phyloP scores from a whole-genome alignment of 768 basidiomycete species.

The Chlorophyllum brunneum region DNA sequence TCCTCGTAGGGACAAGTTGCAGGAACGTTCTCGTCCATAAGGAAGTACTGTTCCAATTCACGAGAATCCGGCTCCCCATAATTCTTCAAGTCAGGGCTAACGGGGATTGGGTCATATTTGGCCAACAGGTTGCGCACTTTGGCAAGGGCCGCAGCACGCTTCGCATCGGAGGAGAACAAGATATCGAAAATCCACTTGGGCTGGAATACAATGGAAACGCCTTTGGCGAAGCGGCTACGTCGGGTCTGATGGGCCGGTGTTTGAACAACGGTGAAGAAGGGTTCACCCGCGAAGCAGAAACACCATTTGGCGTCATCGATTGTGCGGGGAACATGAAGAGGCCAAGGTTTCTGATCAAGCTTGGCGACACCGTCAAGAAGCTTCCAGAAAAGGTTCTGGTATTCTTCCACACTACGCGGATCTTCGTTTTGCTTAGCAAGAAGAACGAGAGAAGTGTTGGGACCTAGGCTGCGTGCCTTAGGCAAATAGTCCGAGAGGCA shows the following conservation, averaged over 20 bases:
- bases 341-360: conserved; percentile 18
- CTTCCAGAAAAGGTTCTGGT: conserved; percentile 19
- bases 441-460: conserved; percentile 21
- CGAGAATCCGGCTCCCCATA: conserved; percentile 19
- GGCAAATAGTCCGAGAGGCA: conserved; percentile 18
- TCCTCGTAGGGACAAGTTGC: conserved; percentile 15
- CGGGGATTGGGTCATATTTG: conserved; percentile 20
- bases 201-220: conserved; percentile 20
- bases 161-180: conserved; percentile 18
- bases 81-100: conserved; percentile 20
- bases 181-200: conserved; percentile 24
- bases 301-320: conserved; percentile 19
- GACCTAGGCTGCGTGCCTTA: conserved; percentile 17
- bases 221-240: conserved; percentile 18
- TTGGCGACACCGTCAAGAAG: conserved; percentile 19
- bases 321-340: conserved; percentile 13
- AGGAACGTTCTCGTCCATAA: conserved; percentile 18
- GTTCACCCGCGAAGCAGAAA: conserved; percentile 21
- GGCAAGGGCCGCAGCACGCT: conserved; percentile 16
- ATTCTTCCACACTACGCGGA: conserved; percentile 18
- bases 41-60: conserved; percentile 19
- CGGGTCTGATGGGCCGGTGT: conserved; percentile 18
- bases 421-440: conserved; percentile 17
- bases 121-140: conserved; percentile 18
- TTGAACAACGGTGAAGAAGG: conserved; percentile 20